Conservation (phyloP, 2,329 filamentous ascomycete genomes). For the Colletotrichum siamense region DNA sequence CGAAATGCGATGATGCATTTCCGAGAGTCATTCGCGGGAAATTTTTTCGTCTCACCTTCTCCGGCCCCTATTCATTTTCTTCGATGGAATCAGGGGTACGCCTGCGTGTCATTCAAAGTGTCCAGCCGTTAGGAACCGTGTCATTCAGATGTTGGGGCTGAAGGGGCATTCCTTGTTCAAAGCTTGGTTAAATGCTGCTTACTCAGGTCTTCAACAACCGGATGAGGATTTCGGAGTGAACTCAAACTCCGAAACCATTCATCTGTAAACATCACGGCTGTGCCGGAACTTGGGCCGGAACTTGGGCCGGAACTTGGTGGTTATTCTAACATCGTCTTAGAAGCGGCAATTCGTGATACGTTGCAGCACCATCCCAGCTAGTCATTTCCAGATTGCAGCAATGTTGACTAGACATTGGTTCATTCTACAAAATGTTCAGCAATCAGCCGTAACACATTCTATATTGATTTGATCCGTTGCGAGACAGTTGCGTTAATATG, state of each 20-base stretch:
- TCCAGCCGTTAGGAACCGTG: neutral
- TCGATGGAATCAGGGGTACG: neutral
- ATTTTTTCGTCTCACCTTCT: slow-evolving; percentile 8
- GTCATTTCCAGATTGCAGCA: neutral
- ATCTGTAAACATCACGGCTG: neutral
- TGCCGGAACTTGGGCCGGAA: neutral
- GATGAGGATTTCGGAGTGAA: neutral
- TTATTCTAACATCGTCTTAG: neutral
- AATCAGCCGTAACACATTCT: neutral
- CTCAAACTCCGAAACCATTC: neutral
- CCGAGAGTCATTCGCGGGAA: slow-evolving; percentile 12
- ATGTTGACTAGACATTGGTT: neutral
- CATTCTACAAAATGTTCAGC: neutral
- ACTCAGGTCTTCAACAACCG: neutral
- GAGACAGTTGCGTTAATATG: neutral
- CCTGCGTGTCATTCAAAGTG: slow-evolving; percentile 10
- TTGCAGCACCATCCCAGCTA: neutral
- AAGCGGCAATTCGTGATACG: neutral
- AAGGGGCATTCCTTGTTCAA: slow-evolving; percentile 9
- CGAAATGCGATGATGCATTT: neutral
- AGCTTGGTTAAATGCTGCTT: neutral
- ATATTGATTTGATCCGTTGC: fast-evolving
- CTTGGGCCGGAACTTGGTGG: neutral
- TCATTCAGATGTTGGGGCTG: neutral
- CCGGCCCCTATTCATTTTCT: neutral